Conservation (phyloP, 305 asterid genomes). For the Fraxinus floribunda region DNA sequence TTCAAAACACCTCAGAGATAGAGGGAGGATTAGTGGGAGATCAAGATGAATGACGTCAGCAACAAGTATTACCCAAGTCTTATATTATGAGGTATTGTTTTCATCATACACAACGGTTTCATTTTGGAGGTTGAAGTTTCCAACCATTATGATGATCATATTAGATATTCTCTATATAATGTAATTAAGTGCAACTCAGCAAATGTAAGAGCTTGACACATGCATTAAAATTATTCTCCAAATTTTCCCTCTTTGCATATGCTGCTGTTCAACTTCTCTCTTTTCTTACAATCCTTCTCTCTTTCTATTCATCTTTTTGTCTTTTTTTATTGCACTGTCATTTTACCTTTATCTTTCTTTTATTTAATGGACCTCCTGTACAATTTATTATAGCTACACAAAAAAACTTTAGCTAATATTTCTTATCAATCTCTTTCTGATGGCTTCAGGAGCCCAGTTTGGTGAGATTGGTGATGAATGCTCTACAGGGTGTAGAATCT, state of each 20-base stretch:
- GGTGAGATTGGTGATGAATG: constrained; percentile 89
- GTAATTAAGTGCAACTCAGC: constrained; percentile 7
- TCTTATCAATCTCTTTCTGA: constrained; percentile 17
- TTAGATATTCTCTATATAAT: not conserved
- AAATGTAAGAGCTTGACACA: not conserved
- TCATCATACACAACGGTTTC: not conserved
- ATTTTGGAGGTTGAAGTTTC: not conserved
- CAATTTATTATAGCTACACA: not conserved
- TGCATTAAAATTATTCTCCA: not conserved
- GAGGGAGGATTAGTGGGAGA: not conserved
- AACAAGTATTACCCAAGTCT: not conserved
- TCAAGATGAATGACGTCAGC: not conserved
- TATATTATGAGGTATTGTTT: not conserved
- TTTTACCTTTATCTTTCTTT: constrained; percentile 3
- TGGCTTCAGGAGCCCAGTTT: constrained; percentile 79
- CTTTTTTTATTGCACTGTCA: constrained; percentile 8
- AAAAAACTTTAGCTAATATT: not conserved
- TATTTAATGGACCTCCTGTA: not conserved
- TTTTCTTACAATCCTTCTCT: not conserved
- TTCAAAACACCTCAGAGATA: not conserved
- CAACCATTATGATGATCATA: not conserved
- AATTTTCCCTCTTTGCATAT: not conserved
- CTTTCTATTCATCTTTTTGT: constrained; percentile 2
- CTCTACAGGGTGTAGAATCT: constrained; percentile 86
- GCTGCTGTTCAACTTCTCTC: constrained; percentile 6